These are phyloP conservation scores for Boletus nobilissimus DNA, from an alignment of 1,284 basidiomycete species.

Conservation along the genomic window DNA sequence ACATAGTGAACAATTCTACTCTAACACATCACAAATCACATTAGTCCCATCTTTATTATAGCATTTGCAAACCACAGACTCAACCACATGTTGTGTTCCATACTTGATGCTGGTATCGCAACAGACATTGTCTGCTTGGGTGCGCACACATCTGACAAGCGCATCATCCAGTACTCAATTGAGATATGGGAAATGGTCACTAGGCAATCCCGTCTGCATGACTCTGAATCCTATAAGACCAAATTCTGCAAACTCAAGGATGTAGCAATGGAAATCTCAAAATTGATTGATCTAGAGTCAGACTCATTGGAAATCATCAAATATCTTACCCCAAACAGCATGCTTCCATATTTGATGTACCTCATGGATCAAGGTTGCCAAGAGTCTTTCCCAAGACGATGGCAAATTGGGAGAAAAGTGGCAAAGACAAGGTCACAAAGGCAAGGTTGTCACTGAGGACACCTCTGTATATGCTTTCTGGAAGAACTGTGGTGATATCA, in stretches of 20 bases:
- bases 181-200: slow-evolving; percentile 61
- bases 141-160: slow-evolving; percentile 65
- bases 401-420: slow-evolving; percentile 36
- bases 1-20: too few relatives aligned
- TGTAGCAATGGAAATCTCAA: slow-evolving; percentile 56
- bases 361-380: slow-evolving; percentile 55
- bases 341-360: slow-evolving; percentile 51
- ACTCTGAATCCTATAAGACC: slow-evolving; percentile 36
- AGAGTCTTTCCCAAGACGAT: slow-evolving; percentile 34
- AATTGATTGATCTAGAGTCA: slow-evolving; percentile 56
- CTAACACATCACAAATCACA: slow-evolving; percentile 57
- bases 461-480: slow-evolving; percentile 60
- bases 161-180: slow-evolving; percentile 66
- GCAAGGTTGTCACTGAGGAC: slow-evolving; percentile 40
- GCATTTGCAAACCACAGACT: slow-evolving; percentile 82
- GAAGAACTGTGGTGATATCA: slow-evolving; percentile 54
- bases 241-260: slow-evolving; percentile 56
- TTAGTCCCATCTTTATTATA: slow-evolving; percentile 71
- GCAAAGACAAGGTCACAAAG: slow-evolving; percentile 34
- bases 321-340: slow-evolving; percentile 60
- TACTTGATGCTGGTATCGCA: slow-evolving; percentile 71
- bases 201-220: slow-evolving; percentile 55
- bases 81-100: slow-evolving; percentile 71
- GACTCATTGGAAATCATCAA: slow-evolving; percentile 50
- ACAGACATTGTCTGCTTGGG: slow-evolving; percentile 72